A percentile compares a stretch with the other conserved stretches of the same genome.
These are phyloP conservation scores for Manihot esculenta DNA, from an alignment of 441 rosid species.

Conservation along the genomic window DNA sequence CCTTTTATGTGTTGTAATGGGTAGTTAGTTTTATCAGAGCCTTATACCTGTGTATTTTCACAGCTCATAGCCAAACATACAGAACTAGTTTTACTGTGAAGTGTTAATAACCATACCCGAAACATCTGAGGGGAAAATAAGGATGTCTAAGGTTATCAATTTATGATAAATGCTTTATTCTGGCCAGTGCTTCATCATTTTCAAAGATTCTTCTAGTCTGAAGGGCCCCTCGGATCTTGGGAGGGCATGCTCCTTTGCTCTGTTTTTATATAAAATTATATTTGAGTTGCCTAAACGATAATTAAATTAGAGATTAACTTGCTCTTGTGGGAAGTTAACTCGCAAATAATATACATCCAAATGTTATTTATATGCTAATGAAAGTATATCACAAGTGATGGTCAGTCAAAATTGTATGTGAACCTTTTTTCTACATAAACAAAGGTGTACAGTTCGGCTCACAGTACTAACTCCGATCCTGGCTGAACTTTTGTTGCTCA, in stretches of 20 bases:
- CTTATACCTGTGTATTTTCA: background rate
- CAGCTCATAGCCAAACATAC: background rate
- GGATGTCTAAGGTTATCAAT: background rate
- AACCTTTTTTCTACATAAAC: slow-evolving; percentile 5
- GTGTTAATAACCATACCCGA: background rate
- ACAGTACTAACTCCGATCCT: slow-evolving; percentile 8
- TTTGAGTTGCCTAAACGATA: too few species aligned
- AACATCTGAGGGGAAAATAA: background rate
- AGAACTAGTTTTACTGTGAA: background rate
- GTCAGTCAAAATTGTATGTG: slow-evolving; percentile 22
- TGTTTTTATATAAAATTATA: too few species aligned
- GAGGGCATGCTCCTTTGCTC: too few species aligned
- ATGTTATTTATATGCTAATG: background rate
- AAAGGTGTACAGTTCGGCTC: background rate
- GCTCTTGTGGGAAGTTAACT: background rate
- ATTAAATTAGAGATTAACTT: too few species aligned
- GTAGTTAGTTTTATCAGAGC: too few species aligned
- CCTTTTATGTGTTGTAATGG: background rate
- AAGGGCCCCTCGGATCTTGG: too few species aligned
- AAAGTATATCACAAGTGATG: background rate
- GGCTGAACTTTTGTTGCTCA: slow-evolving; percentile 45
- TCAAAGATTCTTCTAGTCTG: background rate
- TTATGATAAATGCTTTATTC: background rate
- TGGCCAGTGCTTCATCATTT: background rate
- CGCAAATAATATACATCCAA: background rate